Conservation (phyloP, 2,329 filamentous ascomycete species). For the Penicillium rolfsii region DNA sequence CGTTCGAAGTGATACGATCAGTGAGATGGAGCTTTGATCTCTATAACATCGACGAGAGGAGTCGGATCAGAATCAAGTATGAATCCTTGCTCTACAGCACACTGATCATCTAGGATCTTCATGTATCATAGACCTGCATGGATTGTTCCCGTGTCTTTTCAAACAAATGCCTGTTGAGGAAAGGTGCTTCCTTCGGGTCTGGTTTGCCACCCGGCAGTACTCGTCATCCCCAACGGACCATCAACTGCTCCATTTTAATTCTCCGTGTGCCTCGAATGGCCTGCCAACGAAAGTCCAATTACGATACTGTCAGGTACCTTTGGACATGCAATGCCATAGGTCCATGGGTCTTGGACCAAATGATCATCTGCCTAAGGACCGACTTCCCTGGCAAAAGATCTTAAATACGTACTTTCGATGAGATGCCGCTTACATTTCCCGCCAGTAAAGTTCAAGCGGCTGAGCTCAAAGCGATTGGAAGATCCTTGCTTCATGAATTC, state of each 20-base stretch:
- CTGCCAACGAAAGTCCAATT: background rate
- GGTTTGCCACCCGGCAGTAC: background rate
- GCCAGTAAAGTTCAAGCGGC: background rate
- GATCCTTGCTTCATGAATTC: background rate
- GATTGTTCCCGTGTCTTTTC: background rate
- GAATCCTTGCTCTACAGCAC: background rate
- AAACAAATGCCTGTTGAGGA: background rate
- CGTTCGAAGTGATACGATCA: background rate
- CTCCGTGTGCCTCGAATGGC: background rate
- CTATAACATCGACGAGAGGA: background rate
- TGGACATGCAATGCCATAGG: background rate
- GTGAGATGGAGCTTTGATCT: background rate
- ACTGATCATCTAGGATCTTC: background rate
- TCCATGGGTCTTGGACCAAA: background rate
- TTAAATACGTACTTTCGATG: background rate
- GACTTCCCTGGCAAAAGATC: background rate
- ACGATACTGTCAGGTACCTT: background rate
- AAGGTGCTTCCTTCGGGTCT: background rate
- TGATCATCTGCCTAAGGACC: background rate
- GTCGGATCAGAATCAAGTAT: background rate
- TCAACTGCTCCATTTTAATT: background rate
- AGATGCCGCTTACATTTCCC: constrained; percentile 1
- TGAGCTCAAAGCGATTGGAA: background rate
- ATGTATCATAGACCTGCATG: background rate
- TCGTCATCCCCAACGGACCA: background rate